Conservation (phyloP, 495 filamentous ascomycete genomes). For the Clavariopsis aquatica region DNA sequence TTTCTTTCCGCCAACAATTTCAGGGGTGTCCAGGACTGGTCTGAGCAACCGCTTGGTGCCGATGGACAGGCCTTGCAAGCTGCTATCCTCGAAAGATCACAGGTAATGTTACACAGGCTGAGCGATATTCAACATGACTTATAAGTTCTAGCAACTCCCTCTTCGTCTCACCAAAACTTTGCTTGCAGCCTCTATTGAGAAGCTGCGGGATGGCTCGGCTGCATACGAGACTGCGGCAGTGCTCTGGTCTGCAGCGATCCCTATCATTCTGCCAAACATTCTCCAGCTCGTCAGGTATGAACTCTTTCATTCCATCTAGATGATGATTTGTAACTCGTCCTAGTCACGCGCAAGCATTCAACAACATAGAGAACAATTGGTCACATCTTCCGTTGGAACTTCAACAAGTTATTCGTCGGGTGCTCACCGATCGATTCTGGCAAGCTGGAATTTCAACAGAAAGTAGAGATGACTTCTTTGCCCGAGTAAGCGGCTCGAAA, state of each 20-base stretch:
- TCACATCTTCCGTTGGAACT: constrained; percentile 73
- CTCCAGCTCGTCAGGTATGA: constrained; percentile 77
- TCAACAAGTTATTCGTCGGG: constrained; percentile 71
- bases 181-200: constrained; percentile 85
- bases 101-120: constrained; percentile 50
- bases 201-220: constrained; percentile 67
- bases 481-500: constrained; percentile 83
- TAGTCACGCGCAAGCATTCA: constrained; percentile 90
- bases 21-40: constrained; percentile 81
- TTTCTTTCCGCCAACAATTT: constrained; percentile 74
- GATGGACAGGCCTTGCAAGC: constrained; percentile 77
- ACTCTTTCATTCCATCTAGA: constrained; percentile 12
- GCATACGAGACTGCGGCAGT: constrained; percentile 69
- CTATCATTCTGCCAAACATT: constrained; percentile 79
- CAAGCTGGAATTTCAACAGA: constrained; percentile 95
- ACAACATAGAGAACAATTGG: constrained; percentile 80
- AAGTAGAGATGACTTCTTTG: constrained; percentile 94
- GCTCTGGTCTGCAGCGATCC: constrained; percentile 82
- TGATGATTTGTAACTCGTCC: constrained; percentile 26
- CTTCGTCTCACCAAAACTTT: constrained; percentile 86
- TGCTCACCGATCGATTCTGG: constrained; percentile 96
- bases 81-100: constrained; percentile 71
- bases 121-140: neutral
- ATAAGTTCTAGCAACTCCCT: constrained; percentile 61
- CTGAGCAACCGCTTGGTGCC: constrained; percentile 68